Conservation (phyloP, 2,329 filamentous ascomycete species). For the Macrophomina tecta region DNA sequence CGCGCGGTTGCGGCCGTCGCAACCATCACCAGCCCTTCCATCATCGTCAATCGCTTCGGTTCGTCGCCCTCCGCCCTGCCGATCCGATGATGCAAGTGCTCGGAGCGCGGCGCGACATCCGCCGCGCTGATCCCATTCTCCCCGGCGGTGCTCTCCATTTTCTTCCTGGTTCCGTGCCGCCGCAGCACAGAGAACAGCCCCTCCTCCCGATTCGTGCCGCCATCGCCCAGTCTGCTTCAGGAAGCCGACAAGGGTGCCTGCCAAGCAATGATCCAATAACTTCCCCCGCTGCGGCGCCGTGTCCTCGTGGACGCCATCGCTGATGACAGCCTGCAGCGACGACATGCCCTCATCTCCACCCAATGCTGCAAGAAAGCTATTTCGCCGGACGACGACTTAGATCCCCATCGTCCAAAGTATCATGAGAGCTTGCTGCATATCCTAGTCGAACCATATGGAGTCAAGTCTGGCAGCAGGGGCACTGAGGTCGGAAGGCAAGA, state of each 20-base stretch:
- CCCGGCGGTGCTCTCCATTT: background rate
- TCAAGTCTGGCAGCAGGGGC: no score
- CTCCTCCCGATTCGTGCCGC: background rate
- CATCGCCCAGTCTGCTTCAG: background rate
- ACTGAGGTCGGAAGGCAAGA: no score
- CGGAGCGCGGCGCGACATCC: constrained; percentile 1
- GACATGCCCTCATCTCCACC: background rate
- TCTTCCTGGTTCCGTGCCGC: background rate
- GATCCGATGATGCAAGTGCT: constrained; percentile 1
- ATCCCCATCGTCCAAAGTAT: no score
- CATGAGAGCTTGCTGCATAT: no score
- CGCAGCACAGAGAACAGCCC: background rate
- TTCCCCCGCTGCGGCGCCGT: background rate
- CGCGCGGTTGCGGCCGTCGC: background rate
- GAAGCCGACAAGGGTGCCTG: background rate
- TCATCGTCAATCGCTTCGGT: background rate
- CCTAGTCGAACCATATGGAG: no score
- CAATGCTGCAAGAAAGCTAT: background rate
- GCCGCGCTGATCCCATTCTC: constrained; percentile 17
- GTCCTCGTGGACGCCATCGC: background rate
- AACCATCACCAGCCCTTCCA: background rate
- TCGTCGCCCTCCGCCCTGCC: background rate
- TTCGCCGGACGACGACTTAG: no score
- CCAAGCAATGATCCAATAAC: background rate
- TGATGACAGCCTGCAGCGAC: background rate